These are phyloP conservation scores for Blastobotrys aristatus DNA, from an alignment of 1,139 yeast species.

Conservation along the genomic window DNA sequence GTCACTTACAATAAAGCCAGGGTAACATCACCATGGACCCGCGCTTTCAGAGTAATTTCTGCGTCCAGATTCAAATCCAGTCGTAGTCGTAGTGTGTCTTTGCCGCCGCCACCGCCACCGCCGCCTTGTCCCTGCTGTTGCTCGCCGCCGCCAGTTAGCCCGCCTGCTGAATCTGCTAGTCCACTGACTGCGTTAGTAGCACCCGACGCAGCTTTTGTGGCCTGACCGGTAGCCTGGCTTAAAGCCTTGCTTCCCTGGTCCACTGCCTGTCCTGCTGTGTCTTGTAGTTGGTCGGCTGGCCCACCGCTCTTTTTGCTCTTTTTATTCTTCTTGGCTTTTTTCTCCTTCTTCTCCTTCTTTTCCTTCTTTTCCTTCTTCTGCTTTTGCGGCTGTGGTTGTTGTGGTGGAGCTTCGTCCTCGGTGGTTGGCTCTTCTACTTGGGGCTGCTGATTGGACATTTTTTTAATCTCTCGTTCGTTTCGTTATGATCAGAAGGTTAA, in stretches of 20 bases:
- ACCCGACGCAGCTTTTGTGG: background rate
- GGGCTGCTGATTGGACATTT: background rate
- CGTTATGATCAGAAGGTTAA: background rate
- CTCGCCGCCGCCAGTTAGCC: background rate
- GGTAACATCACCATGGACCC: conserved; percentile 8
- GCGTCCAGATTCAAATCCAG: conserved; percentile 8
- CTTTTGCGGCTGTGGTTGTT: background rate
- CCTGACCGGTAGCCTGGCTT: background rate
- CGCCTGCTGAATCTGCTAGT: background rate
- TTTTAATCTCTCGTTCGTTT: background rate
- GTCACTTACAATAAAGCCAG: conserved; percentile 7
- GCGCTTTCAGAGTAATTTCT: conserved; percentile 5
- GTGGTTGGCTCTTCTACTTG: conserved; percentile 2
- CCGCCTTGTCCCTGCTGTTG: background rate
- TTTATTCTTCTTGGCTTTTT: background rate
- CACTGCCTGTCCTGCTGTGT: background rate
- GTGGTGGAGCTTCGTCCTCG: background rate
- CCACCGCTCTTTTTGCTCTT: background rate
- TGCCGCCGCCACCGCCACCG: conserved; percentile 6
- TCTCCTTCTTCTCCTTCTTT: background rate
- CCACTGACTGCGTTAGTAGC: background rate
- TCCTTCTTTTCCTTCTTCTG: background rate
- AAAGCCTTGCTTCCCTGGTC: background rate
- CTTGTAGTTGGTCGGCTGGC: background rate
- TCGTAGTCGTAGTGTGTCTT: conserved; percentile 6